phyloP scores from a whole-genome alignment of 1,284 basidiomycete species.

The Cutaneotrichosporon sp. region DNA sequence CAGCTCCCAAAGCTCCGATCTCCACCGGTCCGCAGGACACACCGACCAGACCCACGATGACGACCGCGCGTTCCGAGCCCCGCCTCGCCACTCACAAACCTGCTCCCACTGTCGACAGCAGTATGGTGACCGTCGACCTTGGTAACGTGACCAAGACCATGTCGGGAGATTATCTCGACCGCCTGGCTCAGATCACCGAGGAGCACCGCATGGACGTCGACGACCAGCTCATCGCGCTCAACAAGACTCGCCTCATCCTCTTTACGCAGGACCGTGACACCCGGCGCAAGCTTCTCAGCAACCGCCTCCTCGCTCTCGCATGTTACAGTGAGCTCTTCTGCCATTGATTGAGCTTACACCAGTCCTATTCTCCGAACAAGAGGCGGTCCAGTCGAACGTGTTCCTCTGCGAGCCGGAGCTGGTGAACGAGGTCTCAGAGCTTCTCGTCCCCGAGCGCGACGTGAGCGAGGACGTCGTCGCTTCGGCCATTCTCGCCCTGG shows the following conservation, averaged over 20 bases:
- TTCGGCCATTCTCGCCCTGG: constrained; percentile 79
- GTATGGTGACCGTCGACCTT: constrained; percentile 36
- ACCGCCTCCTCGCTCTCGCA: constrained; percentile 80
- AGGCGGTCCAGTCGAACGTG: constrained; percentile 69
- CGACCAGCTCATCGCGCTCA: constrained; percentile 84
- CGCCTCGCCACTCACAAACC: constrained; percentile 4
- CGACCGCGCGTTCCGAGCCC: constrained; percentile 5
- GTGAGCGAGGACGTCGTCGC: constrained; percentile 62
- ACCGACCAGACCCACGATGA: constrained; percentile 18
- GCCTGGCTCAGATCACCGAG: constrained; percentile 70
- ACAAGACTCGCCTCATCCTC: constrained; percentile 76
- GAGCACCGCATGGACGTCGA: constrained; percentile 69
- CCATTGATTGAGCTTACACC: constrained; percentile 8
- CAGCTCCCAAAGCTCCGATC: not conserved
- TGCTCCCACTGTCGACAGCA: constrained; percentile 7
- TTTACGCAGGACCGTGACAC: constrained; percentile 57
- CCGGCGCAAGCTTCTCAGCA: constrained; percentile 73
- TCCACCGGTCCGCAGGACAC: constrained; percentile 18
- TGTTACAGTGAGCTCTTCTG: constrained; percentile 57
- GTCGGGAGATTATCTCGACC: constrained; percentile 44
- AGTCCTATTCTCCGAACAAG: constrained; percentile 71
- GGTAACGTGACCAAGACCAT: constrained; percentile 23
- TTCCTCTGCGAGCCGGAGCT: constrained; percentile 91
- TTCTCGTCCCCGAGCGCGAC: constrained; percentile 66
- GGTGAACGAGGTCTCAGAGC: constrained; percentile 77